Evolutionary conservation across 2,329 filamentous ascomycete species (phyloP), one percentile per base, ranked within the genome.

Genomic region (Thelonectria discophora): DNA sequence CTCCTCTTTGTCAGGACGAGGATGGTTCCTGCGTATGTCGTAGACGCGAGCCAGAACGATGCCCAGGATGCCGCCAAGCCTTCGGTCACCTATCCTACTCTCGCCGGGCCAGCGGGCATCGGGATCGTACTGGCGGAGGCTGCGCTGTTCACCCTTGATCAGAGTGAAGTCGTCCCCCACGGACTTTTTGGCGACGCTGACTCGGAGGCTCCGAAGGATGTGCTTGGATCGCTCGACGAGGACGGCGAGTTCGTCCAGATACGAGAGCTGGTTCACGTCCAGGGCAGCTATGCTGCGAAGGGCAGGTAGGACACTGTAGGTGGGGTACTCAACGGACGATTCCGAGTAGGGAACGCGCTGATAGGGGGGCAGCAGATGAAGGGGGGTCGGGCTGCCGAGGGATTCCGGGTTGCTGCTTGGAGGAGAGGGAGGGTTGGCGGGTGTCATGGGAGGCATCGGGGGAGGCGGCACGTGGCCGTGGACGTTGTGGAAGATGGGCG

Each of bases 31-130:
- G 8, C 62, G 62, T 7, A 65, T 37, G 43, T 65, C 58, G 13
- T 58, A 65, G 42, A 59, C 55, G 20, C 62, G 58, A 8, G 59
- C 62, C 12, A 65, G 47, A 15, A 58, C 48, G 9, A 72, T 43
- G n/a, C 62, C 62, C 17, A 65, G 24, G 4, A 65, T 59, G 10
- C 62, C 62, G 20, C 62, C 59, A 17, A 62, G 45, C 17, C 62
- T 53, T n/a, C 55, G 55, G 42, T 50, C 59, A 11, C 53, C 56
- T 15, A 62, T 55, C 32, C 47, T 56, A 39, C 59, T 62, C 55
- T 62, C 62, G 15, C 62, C 62, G 18, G 62, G 62, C 62, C 62
- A 65, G 46, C 58, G 59, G 40, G 62, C 62, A 24, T 53, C 55
- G 45, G 45, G 48, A 30, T 62, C 62, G 17, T 56, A 58, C 48